These are phyloP conservation scores for Hamamelis virginiana DNA, from an alignment of 164 flowering plant genomes.

Conservation along the genomic window DNA sequence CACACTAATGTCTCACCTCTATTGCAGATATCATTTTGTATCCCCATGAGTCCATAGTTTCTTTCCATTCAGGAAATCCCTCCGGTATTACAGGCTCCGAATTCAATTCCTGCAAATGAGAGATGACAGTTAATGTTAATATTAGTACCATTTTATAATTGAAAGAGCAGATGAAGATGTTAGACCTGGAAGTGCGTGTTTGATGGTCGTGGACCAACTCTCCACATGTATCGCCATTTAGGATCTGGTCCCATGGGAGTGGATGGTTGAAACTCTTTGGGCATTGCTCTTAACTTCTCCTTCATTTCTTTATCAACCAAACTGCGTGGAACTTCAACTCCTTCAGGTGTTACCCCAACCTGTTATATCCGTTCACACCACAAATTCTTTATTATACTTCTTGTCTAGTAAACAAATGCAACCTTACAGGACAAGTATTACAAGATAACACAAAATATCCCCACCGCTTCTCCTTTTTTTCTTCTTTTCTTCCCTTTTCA, in stretches of 20 bases:
- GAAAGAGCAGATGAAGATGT: slow-evolving; percentile 7
- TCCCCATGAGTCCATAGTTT: slow-evolving; percentile 98
- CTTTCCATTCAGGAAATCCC: slow-evolving; percentile 93
- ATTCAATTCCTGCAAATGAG: slow-evolving; percentile 71
- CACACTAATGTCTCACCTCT: slow-evolving; percentile 48
- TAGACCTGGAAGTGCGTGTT: slow-evolving; percentile 78
- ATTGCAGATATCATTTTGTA: slow-evolving; percentile 85
- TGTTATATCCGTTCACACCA: slow-evolving; percentile 28
- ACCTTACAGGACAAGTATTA: background rate
- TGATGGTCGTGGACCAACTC: slow-evolving; percentile 89
- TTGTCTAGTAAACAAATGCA: background rate
- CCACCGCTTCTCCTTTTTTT: no score
- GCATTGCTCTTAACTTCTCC: slow-evolving; percentile 65
- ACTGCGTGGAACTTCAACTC: slow-evolving; percentile 95
- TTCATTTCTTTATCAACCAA: slow-evolving; percentile 87
- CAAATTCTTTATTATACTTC: background rate
- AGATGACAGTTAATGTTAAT: background rate
- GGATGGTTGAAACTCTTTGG: slow-evolving; percentile 64
- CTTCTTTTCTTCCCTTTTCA: no score
- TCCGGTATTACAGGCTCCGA: slow-evolving; percentile 95
- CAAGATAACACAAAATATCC: no score
- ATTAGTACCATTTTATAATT: background rate
- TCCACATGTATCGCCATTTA: slow-evolving; percentile 99
- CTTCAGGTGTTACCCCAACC: slow-evolving; percentile 99
- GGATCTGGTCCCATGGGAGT: slow-evolving; percentile 83